Conservation (phyloP, 805 yeast species). For the Peterozyma toletana region DNA sequence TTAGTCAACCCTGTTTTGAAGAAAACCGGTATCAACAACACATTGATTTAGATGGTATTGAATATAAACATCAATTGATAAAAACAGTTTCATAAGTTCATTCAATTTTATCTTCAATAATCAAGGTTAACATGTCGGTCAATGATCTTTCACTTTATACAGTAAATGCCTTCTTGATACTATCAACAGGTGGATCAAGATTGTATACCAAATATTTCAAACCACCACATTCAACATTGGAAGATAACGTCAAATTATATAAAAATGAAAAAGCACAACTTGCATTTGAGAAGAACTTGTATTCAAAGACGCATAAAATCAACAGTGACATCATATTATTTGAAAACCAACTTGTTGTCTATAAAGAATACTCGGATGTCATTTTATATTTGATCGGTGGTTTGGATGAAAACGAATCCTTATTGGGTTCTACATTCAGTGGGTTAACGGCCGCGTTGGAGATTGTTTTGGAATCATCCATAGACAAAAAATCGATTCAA, state of each 20-base stretch:
- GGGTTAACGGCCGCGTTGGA: conserved; percentile 81
- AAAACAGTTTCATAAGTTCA: too few relatives aligned
- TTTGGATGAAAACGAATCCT: conserved; percentile 77
- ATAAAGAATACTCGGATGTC: conserved; percentile 77
- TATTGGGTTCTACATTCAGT: conserved; percentile 66
- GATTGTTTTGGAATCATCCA: conserved; percentile 57
- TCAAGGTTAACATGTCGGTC: conserved; percentile 22
- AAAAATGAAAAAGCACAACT: conserved; percentile 49
- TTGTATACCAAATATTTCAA: conserved; percentile 80
- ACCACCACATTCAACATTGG: conserved; percentile 44
- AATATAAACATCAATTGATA: too few relatives aligned
- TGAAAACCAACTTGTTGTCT: conserved; percentile 76
- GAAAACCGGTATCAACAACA: too few relatives aligned
- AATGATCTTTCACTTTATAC: conserved; percentile 66
- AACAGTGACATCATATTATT: conserved; percentile 74
- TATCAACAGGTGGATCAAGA: conserved; percentile 77
- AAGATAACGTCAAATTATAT: conserved; percentile 19
- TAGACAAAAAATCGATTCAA: conserved; percentile 72
- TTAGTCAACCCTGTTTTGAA: too few relatives aligned
- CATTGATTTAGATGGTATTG: too few relatives aligned
- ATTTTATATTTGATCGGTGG: conserved; percentile 66
- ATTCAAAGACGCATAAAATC: conserved; percentile 70
- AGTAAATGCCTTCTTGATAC: conserved; percentile 69
- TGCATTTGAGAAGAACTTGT: conserved; percentile 67
- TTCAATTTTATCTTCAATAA: neutral